These are phyloP conservation scores for Huntiella omanensis DNA, from an alignment of 2,329 filamentous ascomycete species.

Conservation along the genomic window DNA sequence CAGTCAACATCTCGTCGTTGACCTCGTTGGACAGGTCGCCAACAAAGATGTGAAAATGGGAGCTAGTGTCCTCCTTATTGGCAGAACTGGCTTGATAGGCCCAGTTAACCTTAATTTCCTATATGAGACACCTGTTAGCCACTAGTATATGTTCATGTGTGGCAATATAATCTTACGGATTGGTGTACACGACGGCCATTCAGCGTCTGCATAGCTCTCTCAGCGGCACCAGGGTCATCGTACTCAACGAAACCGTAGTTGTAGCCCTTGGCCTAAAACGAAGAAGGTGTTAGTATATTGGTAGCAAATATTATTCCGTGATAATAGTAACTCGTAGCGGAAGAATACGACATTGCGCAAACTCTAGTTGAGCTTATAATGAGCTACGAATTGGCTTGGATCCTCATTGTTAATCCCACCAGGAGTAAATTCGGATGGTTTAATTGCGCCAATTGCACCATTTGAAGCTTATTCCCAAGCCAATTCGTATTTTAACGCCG, in stretches of 20 bases:
- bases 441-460: no score
- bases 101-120: constrained; percentile 99
- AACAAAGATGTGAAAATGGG: constrained; percentile 98
- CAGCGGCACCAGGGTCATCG: constrained; percentile 88
- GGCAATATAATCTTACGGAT: constrained; percentile 42
- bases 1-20: constrained; percentile 83
- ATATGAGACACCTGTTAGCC: constrained; percentile 9
- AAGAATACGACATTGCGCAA: no score
- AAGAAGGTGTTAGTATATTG: constrained; percentile 15
- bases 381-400: no score
- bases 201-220: constrained; percentile 90
- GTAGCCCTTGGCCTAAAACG: constrained; percentile 67
- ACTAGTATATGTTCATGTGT: not conserved
- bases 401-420: no score
- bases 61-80: constrained; percentile 93
- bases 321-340: no score
- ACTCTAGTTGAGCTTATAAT: no score
- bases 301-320: no score
- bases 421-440: no score
- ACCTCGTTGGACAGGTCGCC: constrained; percentile 96
- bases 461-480: no score
- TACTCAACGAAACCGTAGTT: constrained; percentile 99
- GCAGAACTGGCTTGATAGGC: constrained; percentile 91
- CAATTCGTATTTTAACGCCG: no score
- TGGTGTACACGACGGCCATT: constrained; percentile 93